A percentile compares a stretch with the other conserved stretches of the same genome.
Conservation (phyloP, 352 stramenopile genomes). For the Phytophthora rubi region DNA sequence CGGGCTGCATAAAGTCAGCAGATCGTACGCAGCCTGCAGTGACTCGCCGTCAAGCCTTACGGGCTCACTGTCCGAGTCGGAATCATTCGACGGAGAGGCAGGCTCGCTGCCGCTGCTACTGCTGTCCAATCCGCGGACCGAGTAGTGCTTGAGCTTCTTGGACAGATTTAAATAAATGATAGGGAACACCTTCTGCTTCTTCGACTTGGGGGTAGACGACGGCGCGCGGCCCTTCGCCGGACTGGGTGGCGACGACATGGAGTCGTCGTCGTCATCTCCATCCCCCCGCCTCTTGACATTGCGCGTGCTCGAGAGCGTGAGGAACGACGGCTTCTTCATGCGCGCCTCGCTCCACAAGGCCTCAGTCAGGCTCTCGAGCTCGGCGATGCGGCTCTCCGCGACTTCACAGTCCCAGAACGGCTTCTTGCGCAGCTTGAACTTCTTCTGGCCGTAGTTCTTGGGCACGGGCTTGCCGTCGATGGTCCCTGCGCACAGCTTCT, state of each 20-base stretch:
- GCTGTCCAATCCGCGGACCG: constrained; percentile 5
- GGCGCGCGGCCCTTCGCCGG: constrained; percentile 39
- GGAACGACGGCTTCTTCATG: constrained; percentile 50
- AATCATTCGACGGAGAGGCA: constrained; percentile 25
- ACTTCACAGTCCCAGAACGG: constrained; percentile 57
- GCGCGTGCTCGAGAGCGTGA: constrained; percentile 73
- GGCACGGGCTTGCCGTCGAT: constrained; percentile 75
- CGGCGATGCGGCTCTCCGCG: constrained; percentile 43
- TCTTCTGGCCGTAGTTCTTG: constrained; percentile 84
- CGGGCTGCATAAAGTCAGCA: constrained; percentile 61
- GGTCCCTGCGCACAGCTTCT: constrained; percentile 76
- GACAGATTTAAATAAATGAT: constrained; percentile 87
- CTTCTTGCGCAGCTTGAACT: constrained; percentile 78
- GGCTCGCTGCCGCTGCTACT: constrained; percentile 24
- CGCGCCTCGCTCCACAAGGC: constrained; percentile 68
- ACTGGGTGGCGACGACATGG: constrained; percentile 15
- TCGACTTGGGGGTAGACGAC: constrained; percentile 41
- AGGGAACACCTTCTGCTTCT: constrained; percentile 71
- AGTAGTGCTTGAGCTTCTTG: constrained; percentile 62
- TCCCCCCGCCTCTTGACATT: constrained; percentile 34
- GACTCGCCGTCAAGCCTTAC: constrained; percentile 70
- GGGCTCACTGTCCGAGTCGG: constrained; percentile 31
- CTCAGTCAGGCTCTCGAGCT: constrained; percentile 56
- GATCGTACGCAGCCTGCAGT: constrained; percentile 71
- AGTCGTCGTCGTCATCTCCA: constrained; percentile 26